Evolutionary conservation across 164 flowering plant genomes (phyloP).

Genomic region (Saururus chinensis): DNA sequence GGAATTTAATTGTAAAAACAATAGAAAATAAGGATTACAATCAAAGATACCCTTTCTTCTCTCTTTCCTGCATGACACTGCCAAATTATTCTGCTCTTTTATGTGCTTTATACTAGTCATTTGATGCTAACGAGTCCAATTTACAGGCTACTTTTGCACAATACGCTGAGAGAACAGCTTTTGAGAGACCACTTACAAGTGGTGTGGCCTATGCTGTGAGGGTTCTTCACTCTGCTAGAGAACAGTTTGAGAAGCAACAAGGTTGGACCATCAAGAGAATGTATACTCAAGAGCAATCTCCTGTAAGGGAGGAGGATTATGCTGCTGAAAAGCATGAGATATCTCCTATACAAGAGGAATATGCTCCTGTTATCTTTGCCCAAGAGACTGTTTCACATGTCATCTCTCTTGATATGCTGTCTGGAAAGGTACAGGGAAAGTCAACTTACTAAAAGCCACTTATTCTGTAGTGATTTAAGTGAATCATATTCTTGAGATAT

Average conservation of each 20-base stretch:
- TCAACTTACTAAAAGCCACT: not conserved
- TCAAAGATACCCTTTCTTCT: not conserved
- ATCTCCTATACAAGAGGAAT: slow-evolving; percentile 77
- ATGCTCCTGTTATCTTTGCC: slow-evolving; percentile 97
- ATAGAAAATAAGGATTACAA: too few species aligned
- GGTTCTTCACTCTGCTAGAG: slow-evolving; percentile 83
- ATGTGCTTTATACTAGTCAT: not conserved
- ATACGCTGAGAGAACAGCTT: slow-evolving; percentile 84
- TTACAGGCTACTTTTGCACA: slow-evolving; percentile 67
- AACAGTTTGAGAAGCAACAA: slow-evolving; percentile 74
- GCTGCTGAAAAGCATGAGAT: slow-evolving; percentile 42
- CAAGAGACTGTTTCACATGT: slow-evolving; percentile 86
- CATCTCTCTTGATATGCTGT: slow-evolving; percentile 86
- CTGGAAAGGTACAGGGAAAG: slow-evolving; percentile 52
- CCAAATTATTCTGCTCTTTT: not conserved
- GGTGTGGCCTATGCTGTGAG: slow-evolving; percentile 97
- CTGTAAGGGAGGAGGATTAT: slow-evolving; percentile 53
- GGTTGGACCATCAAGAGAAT: slow-evolving; percentile 92
- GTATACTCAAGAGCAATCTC: slow-evolving; percentile 49
- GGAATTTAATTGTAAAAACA: too few species aligned
- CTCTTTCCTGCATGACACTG: not conserved
- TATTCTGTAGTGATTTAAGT: too few species aligned
- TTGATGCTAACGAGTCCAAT: slow-evolving; percentile 4
- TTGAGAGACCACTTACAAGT: slow-evolving; percentile 95
- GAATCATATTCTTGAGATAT: not conserved